Evolutionary conservation across 495 filamentous ascomycete genomes (phyloP).

Genomic region (Bryoglossum gracile): DNA sequence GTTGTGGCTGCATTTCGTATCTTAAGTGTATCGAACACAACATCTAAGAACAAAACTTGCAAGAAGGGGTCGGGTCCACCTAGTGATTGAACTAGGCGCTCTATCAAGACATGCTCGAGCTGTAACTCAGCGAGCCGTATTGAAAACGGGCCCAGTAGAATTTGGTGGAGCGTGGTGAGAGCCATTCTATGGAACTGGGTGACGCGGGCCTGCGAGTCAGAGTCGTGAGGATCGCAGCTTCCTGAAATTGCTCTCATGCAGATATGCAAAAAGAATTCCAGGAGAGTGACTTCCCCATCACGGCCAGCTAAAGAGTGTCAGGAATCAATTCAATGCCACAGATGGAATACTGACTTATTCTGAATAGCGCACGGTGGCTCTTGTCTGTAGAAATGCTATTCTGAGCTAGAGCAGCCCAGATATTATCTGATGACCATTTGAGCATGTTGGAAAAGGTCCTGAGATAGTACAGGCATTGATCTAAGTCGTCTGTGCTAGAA

Average conservation of each 20-base stretch:
- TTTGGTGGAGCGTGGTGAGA: constrained; percentile 64
- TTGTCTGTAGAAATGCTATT: constrained; percentile 34
- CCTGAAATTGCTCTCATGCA: constrained; percentile 50
- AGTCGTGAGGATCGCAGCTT: constrained; percentile 31
- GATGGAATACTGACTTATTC: constrained; percentile 36
- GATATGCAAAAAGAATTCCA: constrained; percentile 54
- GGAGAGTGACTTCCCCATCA: constrained; percentile 46
- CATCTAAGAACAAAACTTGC: constrained; percentile 68
- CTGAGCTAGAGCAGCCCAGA: constrained; percentile 54
- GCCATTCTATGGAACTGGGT: constrained; percentile 62
- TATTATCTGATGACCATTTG: constrained; percentile 49
- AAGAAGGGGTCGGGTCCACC: constrained; percentile 54
- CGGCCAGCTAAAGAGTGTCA: constrained; percentile 33
- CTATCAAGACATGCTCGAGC: constrained; percentile 66
- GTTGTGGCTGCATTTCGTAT: constrained; percentile 46
- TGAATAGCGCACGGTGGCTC: constrained; percentile 29
- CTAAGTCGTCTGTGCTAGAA: constrained; percentile 55
- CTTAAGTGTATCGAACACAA: constrained; percentile 62
- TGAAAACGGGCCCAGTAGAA: constrained; percentile 65
- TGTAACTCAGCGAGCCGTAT: constrained; percentile 58
- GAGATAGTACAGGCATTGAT: constrained; percentile 71
- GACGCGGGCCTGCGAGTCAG: constrained; percentile 33
- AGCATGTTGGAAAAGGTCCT: constrained; percentile 67
- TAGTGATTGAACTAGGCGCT: constrained; percentile 58
- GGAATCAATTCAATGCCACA: constrained; percentile 18